Conservation (phyloP, 805 yeast genomes). For the Scheffersomyces ergatensis region DNA sequence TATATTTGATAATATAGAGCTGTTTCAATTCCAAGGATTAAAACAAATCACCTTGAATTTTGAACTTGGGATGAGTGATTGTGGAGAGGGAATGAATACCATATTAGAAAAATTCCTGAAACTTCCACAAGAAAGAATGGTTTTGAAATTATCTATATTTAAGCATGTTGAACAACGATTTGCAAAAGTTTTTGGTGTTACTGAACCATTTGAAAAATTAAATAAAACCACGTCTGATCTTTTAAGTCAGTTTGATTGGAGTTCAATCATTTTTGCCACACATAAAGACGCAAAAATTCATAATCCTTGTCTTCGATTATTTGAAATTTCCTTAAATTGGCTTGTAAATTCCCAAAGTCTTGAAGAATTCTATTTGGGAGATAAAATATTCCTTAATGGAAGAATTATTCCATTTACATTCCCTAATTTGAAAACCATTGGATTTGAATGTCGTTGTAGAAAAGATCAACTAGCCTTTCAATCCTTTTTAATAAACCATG, state of each 20-base stretch:
- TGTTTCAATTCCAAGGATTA: neutral
- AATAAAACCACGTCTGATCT: too few species aligned
- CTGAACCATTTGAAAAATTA: too few species aligned
- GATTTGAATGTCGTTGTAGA: neutral
- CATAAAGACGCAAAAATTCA: too few species aligned
- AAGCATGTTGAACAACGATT: too few species aligned
- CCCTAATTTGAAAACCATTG: neutral
- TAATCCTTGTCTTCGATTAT: too few species aligned
- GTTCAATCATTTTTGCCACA: too few species aligned
- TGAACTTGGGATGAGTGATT: neutral
- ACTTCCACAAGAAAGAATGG: too few species aligned
- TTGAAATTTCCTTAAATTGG: neutral
- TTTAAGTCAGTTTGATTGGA: too few species aligned
- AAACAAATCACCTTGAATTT: neutral
- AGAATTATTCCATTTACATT: neutral
- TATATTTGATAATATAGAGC: neutral
- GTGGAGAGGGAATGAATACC: neutral
- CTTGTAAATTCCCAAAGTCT: neutral
- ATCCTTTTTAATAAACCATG: neutral
- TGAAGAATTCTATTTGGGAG: neutral
- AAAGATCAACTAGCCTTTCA: too few species aligned
- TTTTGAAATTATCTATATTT: too few species aligned
- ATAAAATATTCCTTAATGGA: neutral
- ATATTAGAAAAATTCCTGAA: too few species aligned
- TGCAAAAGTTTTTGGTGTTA: too few species aligned